Base-by-base conservation (phyloP, 257 asterid genomes). In the Handroanthus guayacan region DNA sequence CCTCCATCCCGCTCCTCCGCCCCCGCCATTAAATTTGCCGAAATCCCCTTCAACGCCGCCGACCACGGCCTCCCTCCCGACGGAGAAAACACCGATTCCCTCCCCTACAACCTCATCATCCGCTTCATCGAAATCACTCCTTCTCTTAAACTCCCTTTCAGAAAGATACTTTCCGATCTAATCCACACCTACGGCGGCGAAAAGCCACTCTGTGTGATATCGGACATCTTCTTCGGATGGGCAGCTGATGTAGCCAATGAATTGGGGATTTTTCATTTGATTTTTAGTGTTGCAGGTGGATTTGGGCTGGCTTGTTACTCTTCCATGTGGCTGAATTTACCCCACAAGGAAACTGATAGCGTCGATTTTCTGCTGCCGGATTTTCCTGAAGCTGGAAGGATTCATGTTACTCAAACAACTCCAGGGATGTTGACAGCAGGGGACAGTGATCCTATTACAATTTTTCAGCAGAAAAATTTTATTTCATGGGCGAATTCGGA, bases 201-300 rank as follows among this genome's bases (percentile, higher is more conserved):
- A 10, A 84, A 66, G 79, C 87, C 86, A 2, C 69, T 86, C 12
- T 87, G 91, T 37, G 82, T 89, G 11, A 56, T 89, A 54, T 82
- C 85, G 2, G 91, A 89, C 48, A 76, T 83, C 75, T 82, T 89
- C 68, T 87, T 87, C 34, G 88, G 82, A 0, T 89, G 92, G 91
- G 77, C 87, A 1, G 86, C 87, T 16, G 79, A 77, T 45, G 90
- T 85, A 9, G 81, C 84, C 1, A 90, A 75, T 20, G 89, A 86
- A 37, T 85, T 86, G 41, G 87, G 76, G 17, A 47, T 84, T 14
- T 85, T 83, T 13, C 89, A 85, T 68, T 77, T 88, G n/a, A 78
- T 85, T 31, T 89, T 84, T 34, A 78, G 86, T 51, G 82, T 81
- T 2, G 78, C 87, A 9, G 85, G 91, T 3, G 92, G 88, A 69